Evolutionary conservation across 2,329 filamentous ascomycete species (phyloP), one percentile per base, ranked within the genome.

Genomic region (Graphilbum sp.): DNA sequence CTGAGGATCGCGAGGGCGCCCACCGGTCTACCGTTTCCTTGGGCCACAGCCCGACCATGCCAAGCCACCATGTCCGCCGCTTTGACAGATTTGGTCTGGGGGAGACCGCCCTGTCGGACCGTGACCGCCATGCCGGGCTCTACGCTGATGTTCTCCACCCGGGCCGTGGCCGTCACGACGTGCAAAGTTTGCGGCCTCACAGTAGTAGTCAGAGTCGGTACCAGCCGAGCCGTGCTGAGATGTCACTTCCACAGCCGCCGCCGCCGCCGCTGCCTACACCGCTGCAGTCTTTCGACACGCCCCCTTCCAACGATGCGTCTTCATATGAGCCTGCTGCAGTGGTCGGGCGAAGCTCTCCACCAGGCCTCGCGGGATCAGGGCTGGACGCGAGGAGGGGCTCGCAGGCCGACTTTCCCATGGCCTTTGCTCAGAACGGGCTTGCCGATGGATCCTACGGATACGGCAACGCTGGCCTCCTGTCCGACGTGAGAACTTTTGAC

Each of bases 401-500:
- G 2, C 32, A 29, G 15, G 19, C 9, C 15, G 34, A 15, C 7
- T 7, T 23, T 10, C 20, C 16, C 13, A 15, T 27, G 1, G 51
- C 49, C 29, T 53, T 55, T 45, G 33, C 46, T 0, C 52, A 52
- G 25, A 46, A 44, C 27, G 49, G 50, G 9, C 32, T 53, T 8
- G 43, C 43, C 13, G 49, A 48, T 42, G 52, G 36, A 17, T 49
- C 41, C 19, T 51, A 53, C 34, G 41, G 46, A 11, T 51, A 51
- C 32, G 54, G 64, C 34, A 58, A 58, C 5, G 41, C 41, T 3
- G 48, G 46, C 9, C 45, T 46, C 1, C 45, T 52, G 38, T 57
- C 61, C 43, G 60, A 67, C 34, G 58, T 60, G 45, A 78, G 86
- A 57, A 75, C 80, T 43, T 82, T 87, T 46, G 75, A 84, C 51